Evolutionary conservation across 2,329 filamentous ascomycete species (phyloP), one percentile per base, ranked within the genome.

Genomic region (Trichophaea hybrida): DNA sequence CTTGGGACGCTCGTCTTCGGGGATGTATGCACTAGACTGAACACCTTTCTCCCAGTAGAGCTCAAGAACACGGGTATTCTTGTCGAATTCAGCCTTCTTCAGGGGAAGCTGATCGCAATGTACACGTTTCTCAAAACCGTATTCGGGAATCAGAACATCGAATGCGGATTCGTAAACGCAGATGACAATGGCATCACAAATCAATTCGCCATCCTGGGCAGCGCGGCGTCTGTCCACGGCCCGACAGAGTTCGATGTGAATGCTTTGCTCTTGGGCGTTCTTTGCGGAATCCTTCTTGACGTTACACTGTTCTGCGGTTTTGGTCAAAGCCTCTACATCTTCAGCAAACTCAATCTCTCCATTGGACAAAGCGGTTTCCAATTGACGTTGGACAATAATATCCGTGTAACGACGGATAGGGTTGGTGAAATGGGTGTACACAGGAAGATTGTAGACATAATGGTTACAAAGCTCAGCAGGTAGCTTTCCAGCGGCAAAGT

Each of bases 41-140:
- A 97, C 89, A 51, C 93, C 93, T 80, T 97, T 98, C 82, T 98
- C 93, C 93, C 93, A 98, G 78, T 96, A 98, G 13, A 98, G 80
- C 74, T 98, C 93, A 51, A 98, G 79, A 34, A 97, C 82, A 59
- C 93, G 83, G 75, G 90, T 88, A 71, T 94, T 89, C 78, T 97
- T 97, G 73, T 94, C 84, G 75, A 93, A 98, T 72, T 98, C 93
- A n/a, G 93, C 93, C 78, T 98, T 98, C 80, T 97, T 91, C 67
- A 98, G 77, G 34, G 93, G 93, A 71, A 98, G 78, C 76, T 98
- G 93, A 71, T 98, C 93, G 71, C 93, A 98, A 75, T 98, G 93
- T 56, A 98, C 93, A 65, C 93, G 88, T 82, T 98, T 98, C 78
- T 98, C 93, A 68, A 98, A 97, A 66, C 93, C 93, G 77, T 89